Conservation (phyloP, 306 rosid genomes). For the Glycine latifolia region DNA sequence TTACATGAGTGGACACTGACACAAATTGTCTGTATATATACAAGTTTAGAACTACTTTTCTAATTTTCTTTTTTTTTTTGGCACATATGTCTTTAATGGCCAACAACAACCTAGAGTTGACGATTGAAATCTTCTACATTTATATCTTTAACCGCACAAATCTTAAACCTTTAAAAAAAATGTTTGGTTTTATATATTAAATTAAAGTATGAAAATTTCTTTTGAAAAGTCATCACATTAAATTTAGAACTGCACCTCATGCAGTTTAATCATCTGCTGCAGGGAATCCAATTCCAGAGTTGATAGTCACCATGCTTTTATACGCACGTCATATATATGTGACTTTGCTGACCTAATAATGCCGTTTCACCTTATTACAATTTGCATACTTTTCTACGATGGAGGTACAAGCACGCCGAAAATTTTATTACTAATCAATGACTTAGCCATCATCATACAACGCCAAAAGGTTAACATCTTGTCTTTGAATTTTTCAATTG, state of each 20-base stretch:
- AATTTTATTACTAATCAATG: neutral
- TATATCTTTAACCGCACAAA: too few species aligned
- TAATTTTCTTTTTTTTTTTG: neutral
- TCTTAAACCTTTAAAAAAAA: too few species aligned
- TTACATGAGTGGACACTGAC: neutral
- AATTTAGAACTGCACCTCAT: too few species aligned
- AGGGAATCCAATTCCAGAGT: neutral
- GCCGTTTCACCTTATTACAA: neutral
- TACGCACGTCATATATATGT: neutral
- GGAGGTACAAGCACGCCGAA: neutral
- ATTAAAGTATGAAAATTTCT: too few species aligned
- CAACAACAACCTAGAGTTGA: neutral
- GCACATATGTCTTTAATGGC: neutral
- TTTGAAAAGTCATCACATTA: too few species aligned
- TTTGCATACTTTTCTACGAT: constrained; percentile 1
- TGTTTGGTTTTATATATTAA: too few species aligned
- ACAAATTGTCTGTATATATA: too few species aligned
- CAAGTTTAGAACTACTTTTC: neutral
- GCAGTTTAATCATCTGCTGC: too few species aligned
- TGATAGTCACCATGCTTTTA: neutral
- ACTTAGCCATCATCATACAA: neutral
- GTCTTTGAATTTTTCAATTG: constrained; percentile 36
- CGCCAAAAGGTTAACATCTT: neutral
- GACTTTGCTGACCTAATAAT: neutral
- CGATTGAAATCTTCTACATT: too few species aligned